phyloP scores from a whole-genome alignment of 768 basidiomycete species.

The Psilocybe azurescens region DNA sequence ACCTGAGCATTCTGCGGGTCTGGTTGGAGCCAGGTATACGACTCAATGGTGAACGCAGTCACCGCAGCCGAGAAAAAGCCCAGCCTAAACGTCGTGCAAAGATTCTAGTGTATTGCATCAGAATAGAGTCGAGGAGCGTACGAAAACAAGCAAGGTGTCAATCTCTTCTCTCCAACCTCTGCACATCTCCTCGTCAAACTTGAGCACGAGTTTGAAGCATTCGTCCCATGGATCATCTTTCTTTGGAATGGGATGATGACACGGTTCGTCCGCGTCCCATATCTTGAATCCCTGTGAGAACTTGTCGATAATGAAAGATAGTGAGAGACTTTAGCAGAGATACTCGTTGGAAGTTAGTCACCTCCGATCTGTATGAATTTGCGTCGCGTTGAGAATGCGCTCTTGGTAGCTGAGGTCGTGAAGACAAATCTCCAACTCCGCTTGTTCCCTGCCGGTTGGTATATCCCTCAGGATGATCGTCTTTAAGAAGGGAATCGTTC shows the following conservation, averaged over 20 bases:
- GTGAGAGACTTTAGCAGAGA: background rate
- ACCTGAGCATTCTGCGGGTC: slow-evolving; percentile 20
- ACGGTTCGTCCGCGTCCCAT: slow-evolving; percentile 9
- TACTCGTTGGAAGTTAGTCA: background rate
- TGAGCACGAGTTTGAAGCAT: slow-evolving; percentile 20
- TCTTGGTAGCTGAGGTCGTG: too few species aligned
- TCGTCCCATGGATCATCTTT: slow-evolving; percentile 24
- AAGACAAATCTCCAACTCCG: too few species aligned
- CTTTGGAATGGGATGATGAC: slow-evolving; percentile 12
- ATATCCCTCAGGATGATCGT: too few species aligned
- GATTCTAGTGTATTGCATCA: background rate
- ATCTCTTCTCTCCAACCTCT: slow-evolving; percentile 28
- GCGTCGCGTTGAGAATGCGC: background rate
- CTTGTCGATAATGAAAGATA: background rate
- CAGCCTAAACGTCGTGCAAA: slow-evolving; percentile 20
- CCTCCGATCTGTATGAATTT: background rate
- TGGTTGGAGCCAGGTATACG: slow-evolving; percentile 26
- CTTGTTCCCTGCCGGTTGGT: too few species aligned
- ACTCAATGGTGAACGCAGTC: slow-evolving; percentile 30
- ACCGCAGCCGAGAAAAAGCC: slow-evolving; percentile 33
- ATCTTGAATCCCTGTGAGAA: slow-evolving; percentile 9
- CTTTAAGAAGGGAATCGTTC: too few species aligned
- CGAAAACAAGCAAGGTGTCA: slow-evolving; percentile 26
- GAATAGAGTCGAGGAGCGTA: slow-evolving; percentile 15
- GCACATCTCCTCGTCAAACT: slow-evolving; percentile 21